Evolutionary conservation across 768 basidiomycete species (phyloP).

Genomic region (Vararia minispora): DNA sequence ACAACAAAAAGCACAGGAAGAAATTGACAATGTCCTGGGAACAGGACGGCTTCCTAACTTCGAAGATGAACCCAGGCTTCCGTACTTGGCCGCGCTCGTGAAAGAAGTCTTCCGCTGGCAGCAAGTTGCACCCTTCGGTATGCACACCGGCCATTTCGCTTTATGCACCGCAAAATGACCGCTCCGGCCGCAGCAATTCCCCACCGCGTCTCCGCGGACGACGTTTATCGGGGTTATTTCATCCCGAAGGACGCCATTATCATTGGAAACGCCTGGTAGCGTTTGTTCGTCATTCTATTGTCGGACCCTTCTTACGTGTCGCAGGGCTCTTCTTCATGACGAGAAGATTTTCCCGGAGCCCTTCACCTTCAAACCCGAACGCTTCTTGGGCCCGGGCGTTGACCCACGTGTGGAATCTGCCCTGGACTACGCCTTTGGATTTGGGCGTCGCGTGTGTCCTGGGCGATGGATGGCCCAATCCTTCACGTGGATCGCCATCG

Average conservation of each 20-base stretch:
- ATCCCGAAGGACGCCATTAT: slow-evolving; percentile 14
- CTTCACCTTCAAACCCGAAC: slow-evolving; percentile 20
- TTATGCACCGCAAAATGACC: background rate
- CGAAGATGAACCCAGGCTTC: slow-evolving; percentile 15
- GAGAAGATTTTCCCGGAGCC: slow-evolving; percentile 18
- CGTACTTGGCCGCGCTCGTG: slow-evolving; percentile 15
- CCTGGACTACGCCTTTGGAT: slow-evolving; percentile 15
- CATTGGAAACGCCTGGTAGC: slow-evolving; percentile 13
- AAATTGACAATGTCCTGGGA: slow-evolving; percentile 19
- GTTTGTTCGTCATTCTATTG: background rate
- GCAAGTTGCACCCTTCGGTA: slow-evolving; percentile 14
- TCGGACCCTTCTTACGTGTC: background rate
- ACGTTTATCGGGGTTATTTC: slow-evolving; percentile 18
- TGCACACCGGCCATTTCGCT: background rate
- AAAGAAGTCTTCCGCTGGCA: slow-evolving; percentile 19
- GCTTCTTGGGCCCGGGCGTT: slow-evolving; percentile 13
- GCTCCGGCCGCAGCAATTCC: slow-evolving; percentile 10
- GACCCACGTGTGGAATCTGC: slow-evolving; percentile 6
- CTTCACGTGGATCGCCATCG: slow-evolving; percentile 11
- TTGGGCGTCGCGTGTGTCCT: slow-evolving; percentile 16
- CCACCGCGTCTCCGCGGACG: slow-evolving; percentile 14
- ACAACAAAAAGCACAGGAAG: slow-evolving; percentile 15
- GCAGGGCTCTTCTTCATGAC: slow-evolving; percentile 18
- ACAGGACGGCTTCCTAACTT: slow-evolving; percentile 17
- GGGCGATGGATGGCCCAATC: slow-evolving; percentile 15